phyloP scores from a whole-genome alignment of 768 basidiomycete genomes.

The Xerocomellus intermedius region DNA sequence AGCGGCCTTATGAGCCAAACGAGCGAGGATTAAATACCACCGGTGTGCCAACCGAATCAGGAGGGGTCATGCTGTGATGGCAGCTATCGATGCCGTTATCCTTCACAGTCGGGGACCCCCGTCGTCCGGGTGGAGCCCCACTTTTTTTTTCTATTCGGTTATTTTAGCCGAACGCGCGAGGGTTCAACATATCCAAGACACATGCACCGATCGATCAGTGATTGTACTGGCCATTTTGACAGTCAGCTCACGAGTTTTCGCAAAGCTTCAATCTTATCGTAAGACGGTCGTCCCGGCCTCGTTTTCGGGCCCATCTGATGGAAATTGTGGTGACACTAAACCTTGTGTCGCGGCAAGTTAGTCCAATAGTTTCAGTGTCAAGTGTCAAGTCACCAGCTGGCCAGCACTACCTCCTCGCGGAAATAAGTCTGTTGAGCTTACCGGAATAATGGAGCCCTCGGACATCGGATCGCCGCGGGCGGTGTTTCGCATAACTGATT shows the following conservation, averaged over 20 bases:
- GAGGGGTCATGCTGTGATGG: background rate
- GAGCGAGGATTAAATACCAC: conserved; percentile 20
- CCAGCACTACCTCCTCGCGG: background rate
- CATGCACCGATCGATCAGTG: background rate
- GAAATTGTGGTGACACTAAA: background rate
- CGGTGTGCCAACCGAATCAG: background rate
- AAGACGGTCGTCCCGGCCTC: background rate
- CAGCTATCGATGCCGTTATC: conserved; percentile 19
- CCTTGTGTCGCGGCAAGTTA: background rate
- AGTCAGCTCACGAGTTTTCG: background rate
- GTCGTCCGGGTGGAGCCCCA: conserved; percentile 7
- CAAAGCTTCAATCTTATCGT: background rate
- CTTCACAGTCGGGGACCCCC: background rate
- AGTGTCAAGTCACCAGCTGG: background rate
- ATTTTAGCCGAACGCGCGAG: background rate
- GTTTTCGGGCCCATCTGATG: background rate
- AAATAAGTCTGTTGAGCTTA: background rate
- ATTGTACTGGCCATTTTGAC: background rate
- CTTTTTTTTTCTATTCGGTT: background rate
- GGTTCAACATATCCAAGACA: background rate
- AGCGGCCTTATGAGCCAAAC: background rate
- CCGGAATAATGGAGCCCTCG: background rate
- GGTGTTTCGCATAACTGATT: background rate
- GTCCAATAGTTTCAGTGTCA: background rate
- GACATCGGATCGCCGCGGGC: background rate